Evolutionary conservation across 148 eudicot genomes (phyloP).

Genomic region (Chenopodium suecicum): DNA sequence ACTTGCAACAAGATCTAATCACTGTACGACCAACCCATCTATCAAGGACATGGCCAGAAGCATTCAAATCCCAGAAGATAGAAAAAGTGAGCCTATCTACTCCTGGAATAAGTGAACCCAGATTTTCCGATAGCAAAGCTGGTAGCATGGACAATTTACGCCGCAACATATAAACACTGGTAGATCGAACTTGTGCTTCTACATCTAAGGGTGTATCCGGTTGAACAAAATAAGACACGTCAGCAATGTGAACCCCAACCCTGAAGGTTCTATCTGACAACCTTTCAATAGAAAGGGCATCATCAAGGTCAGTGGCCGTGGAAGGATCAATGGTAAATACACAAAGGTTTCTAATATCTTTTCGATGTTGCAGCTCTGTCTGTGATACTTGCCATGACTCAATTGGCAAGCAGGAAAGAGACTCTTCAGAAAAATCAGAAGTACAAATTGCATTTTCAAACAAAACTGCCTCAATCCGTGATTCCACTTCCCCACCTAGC

Average conservation of each 20-base stretch:
- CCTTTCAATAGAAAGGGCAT: slow-evolving; percentile 85
- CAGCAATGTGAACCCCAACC: slow-evolving; percentile 94
- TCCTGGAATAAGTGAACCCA: slow-evolving; percentile 89
- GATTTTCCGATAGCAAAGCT: slow-evolving; percentile 63
- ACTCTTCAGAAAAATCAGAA: slow-evolving; percentile 64
- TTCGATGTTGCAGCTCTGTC: slow-evolving; percentile 48
- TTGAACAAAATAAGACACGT: slow-evolving; percentile 80
- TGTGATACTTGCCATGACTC: slow-evolving; percentile 59
- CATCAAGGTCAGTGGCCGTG: slow-evolving; percentile 91
- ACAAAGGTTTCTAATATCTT: slow-evolving; percentile 75
- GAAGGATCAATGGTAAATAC: slow-evolving; percentile 84
- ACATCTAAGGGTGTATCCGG: slow-evolving; percentile 71
- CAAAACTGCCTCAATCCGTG: slow-evolving; percentile 75
- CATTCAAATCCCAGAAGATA: slow-evolving; percentile 73
- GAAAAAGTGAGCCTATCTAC: slow-evolving; percentile 86
- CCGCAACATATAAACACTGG: slow-evolving; percentile 65
- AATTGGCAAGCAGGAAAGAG: slow-evolving; percentile 65
- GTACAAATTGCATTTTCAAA: slow-evolving; percentile 57
- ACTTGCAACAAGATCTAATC: slow-evolving; percentile 85
- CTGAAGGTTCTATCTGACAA: slow-evolving; percentile 45
- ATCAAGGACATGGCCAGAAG: slow-evolving; percentile 59
- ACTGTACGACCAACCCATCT: slow-evolving; percentile 89
- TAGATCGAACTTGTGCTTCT: slow-evolving; percentile 75
- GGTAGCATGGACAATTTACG: slow-evolving; percentile 87
- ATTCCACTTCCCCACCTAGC: slow-evolving; percentile 68